Conservation (phyloP, 1,284 basidiomycete species). For the Bjerkandera adusta region DNA sequence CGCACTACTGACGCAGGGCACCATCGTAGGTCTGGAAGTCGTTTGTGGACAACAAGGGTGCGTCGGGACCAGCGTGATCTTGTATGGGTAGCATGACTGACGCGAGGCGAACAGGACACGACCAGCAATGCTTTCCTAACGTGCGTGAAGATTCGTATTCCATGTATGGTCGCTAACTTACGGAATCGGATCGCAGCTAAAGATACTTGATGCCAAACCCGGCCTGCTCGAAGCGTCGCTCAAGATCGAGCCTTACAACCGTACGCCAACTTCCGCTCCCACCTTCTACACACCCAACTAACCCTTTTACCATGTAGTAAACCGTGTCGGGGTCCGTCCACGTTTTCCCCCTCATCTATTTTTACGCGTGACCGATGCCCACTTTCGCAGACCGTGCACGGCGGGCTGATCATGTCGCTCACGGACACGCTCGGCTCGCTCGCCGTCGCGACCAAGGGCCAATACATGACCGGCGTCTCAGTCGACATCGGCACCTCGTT, state of each 20-base stretch:
- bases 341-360: background rate
- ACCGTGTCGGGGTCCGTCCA: conserved; percentile 66
- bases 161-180: background rate
- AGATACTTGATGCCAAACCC: conserved; percentile 60
- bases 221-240: conserved; percentile 65
- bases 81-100: background rate
- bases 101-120: conserved; percentile 53
- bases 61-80: conserved; percentile 5
- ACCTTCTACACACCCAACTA: background rate
- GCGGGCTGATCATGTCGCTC: conserved; percentile 81
- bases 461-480: conserved; percentile 86
- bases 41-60: conserved; percentile 73
- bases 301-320: conserved; percentile 41
- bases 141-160: conserved; percentile 36
- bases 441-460: conserved; percentile 78
- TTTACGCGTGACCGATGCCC: background rate
- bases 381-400: conserved; percentile 61
- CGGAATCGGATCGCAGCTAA: conserved; percentile 43
- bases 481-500: conserved; percentile 88
- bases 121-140: conserved; percentile 75
- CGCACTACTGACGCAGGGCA: background rate
- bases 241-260: conserved; percentile 69
- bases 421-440: conserved; percentile 87
- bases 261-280: conserved; percentile 39
- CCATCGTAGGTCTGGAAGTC: conserved; percentile 71